These are phyloP conservation scores for Corynespora cassiicola DNA, from an alignment of 2,329 filamentous ascomycete species.

Conservation along the genomic window DNA sequence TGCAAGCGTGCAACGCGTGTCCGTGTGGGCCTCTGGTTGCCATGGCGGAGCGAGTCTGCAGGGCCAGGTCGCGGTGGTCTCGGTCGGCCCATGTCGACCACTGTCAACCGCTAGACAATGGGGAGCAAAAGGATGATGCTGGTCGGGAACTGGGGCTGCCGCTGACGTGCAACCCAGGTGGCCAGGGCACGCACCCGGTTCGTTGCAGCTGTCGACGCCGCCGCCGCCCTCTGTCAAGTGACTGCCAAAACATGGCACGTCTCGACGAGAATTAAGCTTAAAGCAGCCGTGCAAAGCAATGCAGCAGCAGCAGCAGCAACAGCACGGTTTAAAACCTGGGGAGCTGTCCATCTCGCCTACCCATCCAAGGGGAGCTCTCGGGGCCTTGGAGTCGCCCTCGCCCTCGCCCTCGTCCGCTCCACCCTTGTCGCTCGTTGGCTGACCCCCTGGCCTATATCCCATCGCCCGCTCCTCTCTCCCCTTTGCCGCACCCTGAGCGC, in stretches of 20 bases:
- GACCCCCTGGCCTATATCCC: conserved; percentile 7
- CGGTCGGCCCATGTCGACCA: no score
- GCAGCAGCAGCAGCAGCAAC: no score
- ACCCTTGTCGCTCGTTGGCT: conserved; percentile 9
- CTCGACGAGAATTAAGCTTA: conserved; percentile 21
- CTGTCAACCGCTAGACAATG: no score
- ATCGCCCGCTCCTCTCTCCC: conserved; percentile 13
- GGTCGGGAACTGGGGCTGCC: conserved; percentile 20
- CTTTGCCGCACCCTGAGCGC: conserved; percentile 4
- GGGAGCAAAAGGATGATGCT: conserved; percentile 18
- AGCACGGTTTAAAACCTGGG: conserved; percentile 17
- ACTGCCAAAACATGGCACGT: conserved; percentile 23
- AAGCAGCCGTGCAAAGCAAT: conserved; percentile 15
- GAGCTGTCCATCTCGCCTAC: no score
- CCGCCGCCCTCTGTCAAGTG: conserved; percentile 16
- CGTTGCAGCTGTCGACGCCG: conserved; percentile 27
- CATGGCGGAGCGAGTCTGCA: no score
- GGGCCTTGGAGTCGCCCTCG: conserved; percentile 14
- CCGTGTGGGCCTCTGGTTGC: no score
- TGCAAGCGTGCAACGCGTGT: no score
- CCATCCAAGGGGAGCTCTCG: no score
- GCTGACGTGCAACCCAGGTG: conserved; percentile 10
- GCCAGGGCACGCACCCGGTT: conserved; percentile 23
- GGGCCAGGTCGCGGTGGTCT: no score
- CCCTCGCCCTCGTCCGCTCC: conserved; percentile 20